Percentiles rank a stretch among this genome's conserved stretches.
phyloP scores from a whole-genome alignment of 306 rosid genomes.

The Medicago arabica region DNA sequence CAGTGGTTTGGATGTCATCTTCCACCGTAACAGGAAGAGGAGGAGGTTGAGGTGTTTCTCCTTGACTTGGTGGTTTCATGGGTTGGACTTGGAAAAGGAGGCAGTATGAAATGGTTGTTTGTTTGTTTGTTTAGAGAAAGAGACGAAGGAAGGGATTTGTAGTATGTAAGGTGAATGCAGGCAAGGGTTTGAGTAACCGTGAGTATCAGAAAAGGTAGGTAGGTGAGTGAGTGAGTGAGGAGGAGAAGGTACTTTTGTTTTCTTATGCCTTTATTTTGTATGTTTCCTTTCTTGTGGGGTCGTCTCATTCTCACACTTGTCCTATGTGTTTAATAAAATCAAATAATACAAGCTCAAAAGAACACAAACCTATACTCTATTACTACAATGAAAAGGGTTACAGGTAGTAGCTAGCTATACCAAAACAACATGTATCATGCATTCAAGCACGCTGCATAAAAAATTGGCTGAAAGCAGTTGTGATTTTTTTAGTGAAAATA shows the following conservation, averaged over 20 bases:
- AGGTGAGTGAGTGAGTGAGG: background rate
- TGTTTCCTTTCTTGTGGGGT: background rate
- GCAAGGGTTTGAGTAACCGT: background rate
- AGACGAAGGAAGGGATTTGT: background rate
- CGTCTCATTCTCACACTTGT: too few relatives aligned
- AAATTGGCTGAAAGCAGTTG: too few relatives aligned
- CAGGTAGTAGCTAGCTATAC: too few relatives aligned
- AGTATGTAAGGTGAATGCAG: background rate
- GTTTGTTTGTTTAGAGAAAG: background rate
- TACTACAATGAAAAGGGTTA: too few relatives aligned
- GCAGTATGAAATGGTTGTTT: background rate
- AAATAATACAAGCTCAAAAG: too few relatives aligned
- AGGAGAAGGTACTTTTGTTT: constrained; percentile 17
- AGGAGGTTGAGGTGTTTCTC: background rate
- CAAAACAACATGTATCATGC: too few relatives aligned
- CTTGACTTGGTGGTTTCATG: background rate
- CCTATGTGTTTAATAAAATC: too few relatives aligned
- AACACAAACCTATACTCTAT: too few relatives aligned
- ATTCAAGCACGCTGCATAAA: too few relatives aligned
- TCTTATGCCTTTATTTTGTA: constrained; percentile 2
- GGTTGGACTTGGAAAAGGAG: too few relatives aligned
- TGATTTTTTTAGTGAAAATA: too few relatives aligned
- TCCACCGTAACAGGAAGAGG: background rate
- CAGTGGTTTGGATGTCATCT: constrained; percentile 35
- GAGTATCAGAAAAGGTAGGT: background rate